Evolutionary conservation across 352 stramenopile species (phyloP).

Genomic region (Phytopythium oedochilum): DNA sequence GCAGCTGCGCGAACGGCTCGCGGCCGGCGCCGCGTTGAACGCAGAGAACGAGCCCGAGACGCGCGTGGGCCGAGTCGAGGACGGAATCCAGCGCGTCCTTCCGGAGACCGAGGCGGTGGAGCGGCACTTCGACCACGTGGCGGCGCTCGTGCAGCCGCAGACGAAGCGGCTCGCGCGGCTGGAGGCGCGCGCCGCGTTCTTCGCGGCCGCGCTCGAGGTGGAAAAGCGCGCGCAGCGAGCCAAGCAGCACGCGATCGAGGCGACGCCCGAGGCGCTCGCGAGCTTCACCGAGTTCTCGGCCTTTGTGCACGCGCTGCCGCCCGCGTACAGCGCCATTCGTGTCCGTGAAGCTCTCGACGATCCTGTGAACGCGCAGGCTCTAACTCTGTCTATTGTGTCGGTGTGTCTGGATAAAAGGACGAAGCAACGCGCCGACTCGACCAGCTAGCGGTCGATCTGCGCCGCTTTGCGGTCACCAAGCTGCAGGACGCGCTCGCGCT

Average conservation of each 20-base stretch:
- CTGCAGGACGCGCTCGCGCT: slow-evolving; percentile 34
- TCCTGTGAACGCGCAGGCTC: no score
- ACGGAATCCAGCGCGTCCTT: slow-evolving; percentile 17
- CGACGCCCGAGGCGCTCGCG: slow-evolving; percentile 36
- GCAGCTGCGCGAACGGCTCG: neutral
- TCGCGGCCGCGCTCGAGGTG: slow-evolving; percentile 41
- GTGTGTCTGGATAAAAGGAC: slow-evolving; percentile 20
- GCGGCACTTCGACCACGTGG: slow-evolving; percentile 40
- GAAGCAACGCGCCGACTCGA: slow-evolving; percentile 41
- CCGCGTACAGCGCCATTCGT: slow-evolving; percentile 31
- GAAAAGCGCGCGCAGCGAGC: slow-evolving; percentile 44
- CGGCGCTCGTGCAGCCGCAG: slow-evolving; percentile 29
- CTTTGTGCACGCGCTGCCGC: slow-evolving; percentile 35
- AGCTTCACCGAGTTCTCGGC: slow-evolving; percentile 33
- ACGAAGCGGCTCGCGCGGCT: slow-evolving; percentile 28
- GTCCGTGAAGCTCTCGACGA: neutral
- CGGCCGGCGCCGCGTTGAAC: neutral
- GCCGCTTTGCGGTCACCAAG: slow-evolving; percentile 47
- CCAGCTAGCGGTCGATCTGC: slow-evolving; percentile 39
- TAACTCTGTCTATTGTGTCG: slow-evolving; percentile 1
- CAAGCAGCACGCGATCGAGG: slow-evolving; percentile 28
- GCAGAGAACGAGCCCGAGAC: neutral
- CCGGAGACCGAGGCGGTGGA: slow-evolving; percentile 22
- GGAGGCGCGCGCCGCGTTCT: slow-evolving; percentile 34
- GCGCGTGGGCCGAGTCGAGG: slow-evolving; percentile 1